Evolutionary conservation across 2,329 filamentous ascomycete species (phyloP).

Genomic region (Exserohilum turcica): DNA sequence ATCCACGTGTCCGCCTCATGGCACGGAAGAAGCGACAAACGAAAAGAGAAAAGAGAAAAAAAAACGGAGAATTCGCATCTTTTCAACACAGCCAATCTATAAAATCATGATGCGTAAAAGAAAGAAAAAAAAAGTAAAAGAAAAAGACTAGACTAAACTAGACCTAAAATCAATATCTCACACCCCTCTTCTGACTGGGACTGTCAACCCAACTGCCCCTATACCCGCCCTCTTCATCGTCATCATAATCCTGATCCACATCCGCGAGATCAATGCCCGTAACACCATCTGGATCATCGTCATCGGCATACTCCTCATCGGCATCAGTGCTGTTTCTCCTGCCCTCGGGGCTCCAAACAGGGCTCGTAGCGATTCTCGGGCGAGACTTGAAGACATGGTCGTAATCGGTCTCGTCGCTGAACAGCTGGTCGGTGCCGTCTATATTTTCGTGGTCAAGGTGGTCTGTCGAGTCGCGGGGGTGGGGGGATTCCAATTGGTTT

Average conservation of each 20-base stretch:
- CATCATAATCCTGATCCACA: slow-evolving; percentile 32
- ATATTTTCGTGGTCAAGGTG: slow-evolving; percentile 24
- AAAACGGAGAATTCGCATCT: too few species aligned
- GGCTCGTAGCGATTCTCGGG: slow-evolving; percentile 79
- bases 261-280: slow-evolving; percentile 16
- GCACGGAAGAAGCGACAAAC: too few species aligned
- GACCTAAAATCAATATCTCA: neutral
- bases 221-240: slow-evolving; percentile 35
- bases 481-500: slow-evolving; percentile 63
- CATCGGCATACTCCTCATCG: slow-evolving; percentile 3
- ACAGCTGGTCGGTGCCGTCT: slow-evolving; percentile 64
- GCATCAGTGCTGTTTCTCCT: slow-evolving; percentile 24
- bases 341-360: slow-evolving; percentile 52
- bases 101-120: too few species aligned
- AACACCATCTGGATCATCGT: slow-evolving; percentile 22
- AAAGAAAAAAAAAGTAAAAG: too few species aligned
- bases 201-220: slow-evolving; percentile 37
- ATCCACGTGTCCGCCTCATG: too few species aligned
- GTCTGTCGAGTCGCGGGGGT: slow-evolving; percentile 39
- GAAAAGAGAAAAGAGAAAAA: too few species aligned
- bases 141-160: too few species aligned
- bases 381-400: slow-evolving; percentile 84
- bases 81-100: too few species aligned
- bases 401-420: slow-evolving; percentile 74
- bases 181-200: slow-evolving; percentile 28